Evolutionary conservation across 768 basidiomycete genomes (phyloP).

Genomic region (Leccinum obscurum): DNA sequence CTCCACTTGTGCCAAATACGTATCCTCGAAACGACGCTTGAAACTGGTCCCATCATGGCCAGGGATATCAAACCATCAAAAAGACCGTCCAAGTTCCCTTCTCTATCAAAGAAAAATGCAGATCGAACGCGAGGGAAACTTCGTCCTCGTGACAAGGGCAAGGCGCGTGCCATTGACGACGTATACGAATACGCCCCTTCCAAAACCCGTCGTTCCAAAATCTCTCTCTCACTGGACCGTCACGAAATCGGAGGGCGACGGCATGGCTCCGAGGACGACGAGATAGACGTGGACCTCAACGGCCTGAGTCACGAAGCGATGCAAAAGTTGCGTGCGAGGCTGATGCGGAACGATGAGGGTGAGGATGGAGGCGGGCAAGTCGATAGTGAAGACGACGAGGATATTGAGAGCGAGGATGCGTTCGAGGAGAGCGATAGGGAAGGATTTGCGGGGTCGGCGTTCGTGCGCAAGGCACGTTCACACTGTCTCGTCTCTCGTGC

Average conservation of each 20-base stretch:
- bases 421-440: slow-evolving; percentile 84
- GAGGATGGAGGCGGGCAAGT: slow-evolving; percentile 42
- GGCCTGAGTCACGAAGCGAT: slow-evolving; percentile 29
- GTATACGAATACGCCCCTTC: slow-evolving; percentile 64
- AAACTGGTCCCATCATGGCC: slow-evolving; percentile 13
- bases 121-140: slow-evolving; percentile 50
- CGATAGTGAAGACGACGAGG: slow-evolving; percentile 76
- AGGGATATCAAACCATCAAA: slow-evolving; percentile 18
- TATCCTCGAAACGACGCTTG: neutral
- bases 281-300: slow-evolving; percentile 34
- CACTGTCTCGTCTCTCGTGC: neutral
- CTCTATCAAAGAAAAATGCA: slow-evolving; percentile 38
- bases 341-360: slow-evolving; percentile 55
- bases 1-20: neutral
- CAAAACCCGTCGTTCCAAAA: slow-evolving; percentile 49
- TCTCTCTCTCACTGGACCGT: slow-evolving; percentile 54
- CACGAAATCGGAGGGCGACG: slow-evolving; percentile 45
- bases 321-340: slow-evolving; percentile 41
- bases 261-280: slow-evolving; percentile 37
- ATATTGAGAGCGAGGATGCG: slow-evolving; percentile 81
- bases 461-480: slow-evolving; percentile 26
- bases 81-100: slow-evolving; percentile 5
- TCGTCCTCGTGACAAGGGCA: slow-evolving; percentile 12
- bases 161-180: slow-evolving; percentile 42
- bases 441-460: slow-evolving; percentile 63